Percentiles rank a stretch among this genome's conserved stretches.
These are phyloP conservation scores for Trebouxia sp. DNA, from an alignment of 139 green algal genomes.

Conservation along the genomic window DNA sequence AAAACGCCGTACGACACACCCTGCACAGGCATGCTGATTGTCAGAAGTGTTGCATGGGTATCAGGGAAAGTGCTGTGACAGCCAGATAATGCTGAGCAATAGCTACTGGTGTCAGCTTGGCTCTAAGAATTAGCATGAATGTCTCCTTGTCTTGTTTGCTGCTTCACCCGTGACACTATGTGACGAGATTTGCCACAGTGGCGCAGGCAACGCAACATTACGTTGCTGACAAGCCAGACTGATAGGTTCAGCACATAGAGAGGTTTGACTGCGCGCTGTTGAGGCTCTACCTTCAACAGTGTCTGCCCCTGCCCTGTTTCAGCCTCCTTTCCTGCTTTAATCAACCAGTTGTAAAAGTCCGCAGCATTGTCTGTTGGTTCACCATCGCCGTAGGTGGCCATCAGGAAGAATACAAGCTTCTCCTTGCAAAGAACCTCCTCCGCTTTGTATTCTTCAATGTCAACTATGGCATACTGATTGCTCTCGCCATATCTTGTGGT, in stretches of 20 bases:
- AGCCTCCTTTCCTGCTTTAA: constrained; percentile 55
- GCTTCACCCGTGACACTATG: too few relatives aligned
- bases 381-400: constrained; percentile 97
- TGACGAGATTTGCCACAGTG: too few relatives aligned
- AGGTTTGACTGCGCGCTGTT: too few relatives aligned
- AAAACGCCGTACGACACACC: constrained; percentile 85
- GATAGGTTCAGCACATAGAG: too few relatives aligned
- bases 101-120: too few relatives aligned
- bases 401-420: constrained; percentile 76
- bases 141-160: too few relatives aligned
- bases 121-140: too few relatives aligned
- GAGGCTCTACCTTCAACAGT: constrained; percentile 52
- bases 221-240: too few relatives aligned
- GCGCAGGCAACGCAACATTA: too few relatives aligned
- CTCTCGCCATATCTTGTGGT: constrained; percentile 57
- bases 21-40: constrained; percentile 40
- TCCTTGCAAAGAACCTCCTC: constrained; percentile 62
- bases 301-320: constrained; percentile 48
- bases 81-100: too few relatives aligned
- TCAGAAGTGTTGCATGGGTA: too few relatives aligned
- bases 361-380: constrained; percentile 93
- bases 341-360: constrained; percentile 86
- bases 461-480: constrained; percentile 63
- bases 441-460: constrained; percentile 57
- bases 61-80: too few relatives aligned